Evolutionary conservation across 179 eudicot species (phyloP).

Genomic region (Dionaea muscipula): DNA sequence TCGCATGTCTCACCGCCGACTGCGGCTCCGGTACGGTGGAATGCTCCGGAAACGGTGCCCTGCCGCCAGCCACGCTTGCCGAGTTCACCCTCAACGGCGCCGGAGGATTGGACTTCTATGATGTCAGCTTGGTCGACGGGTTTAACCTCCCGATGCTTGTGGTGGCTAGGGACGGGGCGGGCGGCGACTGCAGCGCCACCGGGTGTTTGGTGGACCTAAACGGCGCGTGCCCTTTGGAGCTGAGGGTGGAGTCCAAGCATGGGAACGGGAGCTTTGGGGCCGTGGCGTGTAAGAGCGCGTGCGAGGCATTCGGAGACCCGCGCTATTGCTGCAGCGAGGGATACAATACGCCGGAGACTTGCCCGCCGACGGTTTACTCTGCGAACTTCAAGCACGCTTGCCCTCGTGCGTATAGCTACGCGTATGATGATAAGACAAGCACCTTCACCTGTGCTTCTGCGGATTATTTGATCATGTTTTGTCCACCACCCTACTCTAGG

Average conservation of each 20-base stretch:
- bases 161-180: slow-evolving; percentile 34
- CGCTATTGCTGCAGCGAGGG: slow-evolving; percentile 68
- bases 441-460: slow-evolving; percentile 75
- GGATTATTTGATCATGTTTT: slow-evolving; percentile 62
- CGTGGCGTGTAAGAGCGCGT: slow-evolving; percentile 89
- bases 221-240: slow-evolving; percentile 47
- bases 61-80: slow-evolving; percentile 78
- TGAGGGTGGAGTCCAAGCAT: slow-evolving; percentile 43
- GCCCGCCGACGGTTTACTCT: slow-evolving; percentile 64
- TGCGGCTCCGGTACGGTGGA: slow-evolving; percentile 63
- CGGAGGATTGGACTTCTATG: slow-evolving; percentile 73
- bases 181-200: slow-evolving; percentile 68
- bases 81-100: slow-evolving; percentile 90
- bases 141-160: slow-evolving; percentile 74
- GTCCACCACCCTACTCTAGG: slow-evolving; percentile 89
- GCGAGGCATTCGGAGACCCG: slow-evolving; percentile 88
- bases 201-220: slow-evolving; percentile 75
- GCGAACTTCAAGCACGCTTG: slow-evolving; percentile 58
- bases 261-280: slow-evolving; percentile 19
- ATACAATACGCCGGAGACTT: slow-evolving; percentile 64
- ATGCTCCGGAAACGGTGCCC: slow-evolving; percentile 69
- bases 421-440: slow-evolving; percentile 90
- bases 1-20: slow-evolving; percentile 68
- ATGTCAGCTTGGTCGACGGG: slow-evolving; percentile 85
- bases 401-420: slow-evolving; percentile 83